phyloP scores from a whole-genome alignment of 2,329 filamentous ascomycete species.

The Iodosphaeria phyllophila region DNA sequence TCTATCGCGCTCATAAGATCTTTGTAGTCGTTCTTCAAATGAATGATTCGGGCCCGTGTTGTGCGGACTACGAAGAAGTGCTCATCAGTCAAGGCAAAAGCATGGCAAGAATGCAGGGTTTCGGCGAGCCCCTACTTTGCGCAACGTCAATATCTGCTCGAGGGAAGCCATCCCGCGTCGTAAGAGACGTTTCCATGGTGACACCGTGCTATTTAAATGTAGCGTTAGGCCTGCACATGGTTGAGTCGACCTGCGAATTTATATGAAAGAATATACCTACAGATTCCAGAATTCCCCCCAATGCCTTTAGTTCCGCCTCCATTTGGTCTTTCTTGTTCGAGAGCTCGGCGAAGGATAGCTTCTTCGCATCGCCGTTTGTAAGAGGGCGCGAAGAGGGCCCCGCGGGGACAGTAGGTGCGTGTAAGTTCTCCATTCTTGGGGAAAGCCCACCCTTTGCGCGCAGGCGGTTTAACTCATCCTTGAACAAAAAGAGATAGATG shows the following conservation, averaged over 20 bases:
- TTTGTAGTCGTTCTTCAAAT: conserved; percentile 85
- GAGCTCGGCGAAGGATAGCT: conserved; percentile 59
- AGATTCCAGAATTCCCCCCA: conserved; percentile 75
- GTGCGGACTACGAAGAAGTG: conserved; percentile 50
- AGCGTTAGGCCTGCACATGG: conserved; percentile 7
- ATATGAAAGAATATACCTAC: no score
- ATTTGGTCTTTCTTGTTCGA: conserved; percentile 69
- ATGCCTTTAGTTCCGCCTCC: conserved; percentile 70
- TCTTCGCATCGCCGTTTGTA: conserved; percentile 40
- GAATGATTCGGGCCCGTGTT: conserved; percentile 78
- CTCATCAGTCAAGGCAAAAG: background rate
- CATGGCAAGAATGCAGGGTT: background rate
- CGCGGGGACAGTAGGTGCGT: conserved; percentile 45
- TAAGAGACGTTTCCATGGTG: conserved; percentile 74
- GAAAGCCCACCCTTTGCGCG: conserved; percentile 13
- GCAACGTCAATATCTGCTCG: conserved; percentile 87
- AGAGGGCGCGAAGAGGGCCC: conserved; percentile 49
- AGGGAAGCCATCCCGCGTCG: conserved; percentile 81
- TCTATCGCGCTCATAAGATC: conserved; percentile 71
- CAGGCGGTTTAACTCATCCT: conserved; percentile 7
- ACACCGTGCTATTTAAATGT: conserved; percentile 58
- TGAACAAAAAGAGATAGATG: conserved; percentile 1
- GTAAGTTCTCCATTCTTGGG: conserved; percentile 33
- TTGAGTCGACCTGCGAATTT: background rate
- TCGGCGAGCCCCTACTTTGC: conserved; percentile 57